These are phyloP conservation scores for Arthroderma uncinatum DNA, from an alignment of 2,329 filamentous ascomycete genomes.

Conservation along the genomic window DNA sequence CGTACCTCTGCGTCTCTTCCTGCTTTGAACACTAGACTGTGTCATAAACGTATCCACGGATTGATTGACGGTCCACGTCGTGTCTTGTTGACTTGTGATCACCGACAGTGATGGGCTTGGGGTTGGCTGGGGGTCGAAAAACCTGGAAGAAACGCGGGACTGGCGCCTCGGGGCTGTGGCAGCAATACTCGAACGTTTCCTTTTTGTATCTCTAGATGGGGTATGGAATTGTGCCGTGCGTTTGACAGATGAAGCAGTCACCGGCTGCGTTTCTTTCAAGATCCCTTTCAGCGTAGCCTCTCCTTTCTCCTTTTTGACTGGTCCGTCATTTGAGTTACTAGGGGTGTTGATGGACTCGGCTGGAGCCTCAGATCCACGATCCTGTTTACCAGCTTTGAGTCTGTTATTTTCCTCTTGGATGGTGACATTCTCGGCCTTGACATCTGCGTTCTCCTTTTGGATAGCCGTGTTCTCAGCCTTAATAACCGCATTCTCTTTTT, in stretches of 20 bases:
- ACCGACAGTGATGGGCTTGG: constrained; percentile 16
- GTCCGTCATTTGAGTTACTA: too few relatives aligned
- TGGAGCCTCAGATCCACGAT: not conserved
- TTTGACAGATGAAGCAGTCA: not conserved
- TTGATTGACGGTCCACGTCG: constrained; percentile 9
- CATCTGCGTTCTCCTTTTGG: not conserved
- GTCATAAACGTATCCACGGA: constrained; percentile 13
- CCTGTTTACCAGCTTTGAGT: constrained; percentile 2
- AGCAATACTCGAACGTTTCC: constrained; percentile 10
- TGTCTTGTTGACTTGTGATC: constrained; percentile 4
- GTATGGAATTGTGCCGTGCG: constrained; percentile 8
- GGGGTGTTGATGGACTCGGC: not conserved
- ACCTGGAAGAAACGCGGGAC: constrained; percentile 17
- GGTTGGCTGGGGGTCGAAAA: constrained; percentile 21
- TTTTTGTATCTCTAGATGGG: constrained; percentile 8
- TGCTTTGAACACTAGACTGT: constrained; percentile 10
- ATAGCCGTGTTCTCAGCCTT: not conserved
- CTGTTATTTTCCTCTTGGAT: not conserved
- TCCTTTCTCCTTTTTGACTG: not conserved
- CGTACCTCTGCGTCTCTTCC: constrained; percentile 23
- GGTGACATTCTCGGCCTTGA: not conserved
- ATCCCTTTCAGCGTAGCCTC: constrained; percentile 10
- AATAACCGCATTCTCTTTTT: not conserved
- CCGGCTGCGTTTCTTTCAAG: constrained; percentile 11
- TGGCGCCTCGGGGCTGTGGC: constrained; percentile 11